phyloP scores from a whole-genome alignment of 2,329 filamentous ascomycete genomes.

The Sporothrix sp. region DNA sequence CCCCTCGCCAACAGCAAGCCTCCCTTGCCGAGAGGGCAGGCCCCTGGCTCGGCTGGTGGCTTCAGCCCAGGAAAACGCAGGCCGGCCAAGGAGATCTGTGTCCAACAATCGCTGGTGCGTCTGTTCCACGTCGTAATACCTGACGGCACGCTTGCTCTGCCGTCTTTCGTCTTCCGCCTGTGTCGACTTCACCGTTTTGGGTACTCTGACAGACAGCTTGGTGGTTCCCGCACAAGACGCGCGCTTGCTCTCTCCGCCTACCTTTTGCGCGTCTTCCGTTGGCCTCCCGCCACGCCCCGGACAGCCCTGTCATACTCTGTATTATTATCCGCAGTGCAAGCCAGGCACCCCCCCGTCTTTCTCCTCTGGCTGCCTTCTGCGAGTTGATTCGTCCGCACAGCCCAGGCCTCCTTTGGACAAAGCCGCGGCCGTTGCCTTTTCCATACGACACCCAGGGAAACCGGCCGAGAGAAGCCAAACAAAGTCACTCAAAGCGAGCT shows the following conservation, averaged over 20 bases:
- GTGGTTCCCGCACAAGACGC: slow-evolving; percentile 24
- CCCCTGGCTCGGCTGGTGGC: slow-evolving; percentile 6
- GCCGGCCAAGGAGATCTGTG: slow-evolving; percentile 8
- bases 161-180: not conserved
- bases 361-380: slow-evolving; percentile 6
- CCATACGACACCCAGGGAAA: slow-evolving; percentile 4
- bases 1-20: slow-evolving; percentile 2
- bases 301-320: not conserved
- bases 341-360: slow-evolving; percentile 15
- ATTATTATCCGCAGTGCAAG: slow-evolving; percentile 13
- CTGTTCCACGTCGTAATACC: slow-evolving; percentile 9
- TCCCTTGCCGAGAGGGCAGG: slow-evolving; percentile 1
- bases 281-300: slow-evolving; percentile 15
- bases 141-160: not conserved
- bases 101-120: no score
- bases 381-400: slow-evolving; percentile 12
- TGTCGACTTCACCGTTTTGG: not conserved
- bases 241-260: slow-evolving; percentile 26
- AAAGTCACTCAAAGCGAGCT: not conserved
- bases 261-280: slow-evolving; percentile 21
- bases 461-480: not conserved
- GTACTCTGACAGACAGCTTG: not conserved
- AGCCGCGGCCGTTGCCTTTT: slow-evolving; percentile 1
- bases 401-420: not conserved
- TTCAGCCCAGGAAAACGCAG: slow-evolving; percentile 6